A percentile compares a stretch with the other conserved stretches of the same genome.
phyloP scores from a whole-genome alignment of 2,329 filamentous ascomycete species.

The Trichoderma atroviride region DNA sequence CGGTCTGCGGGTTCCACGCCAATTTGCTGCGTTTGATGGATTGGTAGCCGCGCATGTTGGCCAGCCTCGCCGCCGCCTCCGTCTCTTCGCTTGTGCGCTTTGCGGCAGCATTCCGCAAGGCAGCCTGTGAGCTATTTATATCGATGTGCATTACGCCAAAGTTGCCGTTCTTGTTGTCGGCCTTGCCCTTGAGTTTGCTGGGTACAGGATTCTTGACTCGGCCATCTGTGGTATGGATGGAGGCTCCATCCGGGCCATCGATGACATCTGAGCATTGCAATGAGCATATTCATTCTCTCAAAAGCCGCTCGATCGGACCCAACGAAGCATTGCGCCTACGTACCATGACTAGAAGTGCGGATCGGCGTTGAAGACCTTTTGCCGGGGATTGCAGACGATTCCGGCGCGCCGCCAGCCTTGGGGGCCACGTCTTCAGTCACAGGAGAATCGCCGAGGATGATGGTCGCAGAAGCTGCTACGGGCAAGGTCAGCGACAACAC shows the following conservation, averaged over 20 bases:
- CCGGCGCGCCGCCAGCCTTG: constrained; percentile 22
- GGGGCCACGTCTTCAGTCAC: constrained; percentile 1
- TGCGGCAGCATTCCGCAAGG: constrained; percentile 56
- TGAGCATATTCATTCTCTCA: constrained; percentile 6
- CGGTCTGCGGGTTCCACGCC: constrained; percentile 33
- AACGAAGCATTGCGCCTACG: constrained; percentile 15
- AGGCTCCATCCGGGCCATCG: constrained; percentile 21
- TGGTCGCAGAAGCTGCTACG: constrained; percentile 29
- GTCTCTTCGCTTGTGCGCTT: constrained; percentile 65
- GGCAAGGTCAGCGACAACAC: constrained; percentile 29
- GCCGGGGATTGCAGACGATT: constrained; percentile 11
- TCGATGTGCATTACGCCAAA: constrained; percentile 67
- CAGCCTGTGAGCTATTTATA: constrained; percentile 49
- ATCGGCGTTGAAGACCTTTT: constrained; percentile 16
- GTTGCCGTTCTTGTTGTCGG: constrained; percentile 59
- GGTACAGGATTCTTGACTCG: constrained; percentile 58
- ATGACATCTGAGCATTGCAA: constrained; percentile 16
- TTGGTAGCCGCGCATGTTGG: constrained; percentile 57
- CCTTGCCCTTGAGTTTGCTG: constrained; percentile 63
- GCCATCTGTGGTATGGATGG: constrained; percentile 35
- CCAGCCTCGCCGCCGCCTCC: constrained; percentile 58
- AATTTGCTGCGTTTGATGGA: constrained; percentile 50
- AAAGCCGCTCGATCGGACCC: not conserved
- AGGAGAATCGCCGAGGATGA: constrained; percentile 22
- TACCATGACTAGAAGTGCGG: constrained; percentile 24